These are phyloP conservation scores for Drosera spatulata DNA, from an alignment of 179 eudicot genomes.

Conservation along the genomic window DNA sequence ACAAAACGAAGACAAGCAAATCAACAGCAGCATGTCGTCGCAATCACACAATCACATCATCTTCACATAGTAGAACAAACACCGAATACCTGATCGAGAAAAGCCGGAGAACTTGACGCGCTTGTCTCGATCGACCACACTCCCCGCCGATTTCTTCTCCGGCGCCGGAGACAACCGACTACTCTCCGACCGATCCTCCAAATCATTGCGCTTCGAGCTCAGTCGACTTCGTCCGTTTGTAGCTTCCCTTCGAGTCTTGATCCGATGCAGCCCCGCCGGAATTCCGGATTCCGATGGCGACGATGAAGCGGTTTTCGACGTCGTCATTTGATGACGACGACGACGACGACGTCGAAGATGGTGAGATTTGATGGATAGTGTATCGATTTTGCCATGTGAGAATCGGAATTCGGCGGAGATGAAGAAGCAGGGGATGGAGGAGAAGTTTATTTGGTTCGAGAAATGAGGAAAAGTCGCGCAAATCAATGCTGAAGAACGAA, in stretches of 20 bases:
- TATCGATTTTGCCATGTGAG: no score
- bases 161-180: neutral
- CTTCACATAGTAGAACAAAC: neutral
- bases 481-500: no score
- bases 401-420: no score
- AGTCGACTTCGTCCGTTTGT: neutral
- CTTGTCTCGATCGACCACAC: conserved; percentile 9
- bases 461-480: no score
- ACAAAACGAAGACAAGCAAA: no score
- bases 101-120: conserved; percentile 7
- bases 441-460: no score
- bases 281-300: conserved; percentile 31
- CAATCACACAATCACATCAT: neutral
- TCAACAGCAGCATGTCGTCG: no score
- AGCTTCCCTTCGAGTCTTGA: conserved; percentile 34
- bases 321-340: no score
- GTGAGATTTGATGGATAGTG: no score
- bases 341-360: no score
- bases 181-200: conserved; percentile 4
- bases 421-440: no score
- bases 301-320: conserved; percentile 13
- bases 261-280: conserved; percentile 57
- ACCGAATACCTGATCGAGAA: conserved; percentile 16
- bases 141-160: conserved; percentile 9
- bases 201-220: conserved; percentile 10